phyloP scores from a whole-genome alignment of 1,284 basidiomycete genomes.

The Ceratobasidium theobromae region DNA sequence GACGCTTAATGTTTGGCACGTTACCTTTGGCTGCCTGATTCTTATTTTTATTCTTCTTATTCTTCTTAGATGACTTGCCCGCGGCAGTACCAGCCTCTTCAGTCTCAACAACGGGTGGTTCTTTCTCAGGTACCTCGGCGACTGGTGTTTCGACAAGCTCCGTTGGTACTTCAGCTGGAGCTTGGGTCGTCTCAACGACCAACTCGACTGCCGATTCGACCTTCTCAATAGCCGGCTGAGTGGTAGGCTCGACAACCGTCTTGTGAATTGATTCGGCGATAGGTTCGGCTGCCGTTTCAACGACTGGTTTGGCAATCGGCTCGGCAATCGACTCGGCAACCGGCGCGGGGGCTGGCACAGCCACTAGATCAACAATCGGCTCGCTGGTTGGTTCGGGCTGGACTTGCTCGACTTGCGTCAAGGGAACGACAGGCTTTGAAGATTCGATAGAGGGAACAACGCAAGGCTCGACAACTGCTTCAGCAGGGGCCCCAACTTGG shows the following conservation, averaged over 20 bases:
- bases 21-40: neutral
- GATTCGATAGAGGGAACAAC: neutral
- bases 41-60: neutral
- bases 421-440: neutral
- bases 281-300: neutral
- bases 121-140: neutral
- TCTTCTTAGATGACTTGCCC: neutral
- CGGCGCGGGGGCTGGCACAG: neutral
- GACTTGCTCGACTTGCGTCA: too few relatives aligned
- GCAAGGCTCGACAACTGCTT: neutral
- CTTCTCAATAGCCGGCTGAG: neutral
- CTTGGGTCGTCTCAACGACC: neutral
- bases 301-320: neutral
- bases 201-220: constrained; percentile 4
- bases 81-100: neutral
- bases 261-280: neutral
- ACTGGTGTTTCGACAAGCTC: neutral
- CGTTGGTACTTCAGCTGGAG: neutral
- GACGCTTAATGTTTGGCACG: neutral
- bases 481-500: neutral
- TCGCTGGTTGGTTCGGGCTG: neutral
- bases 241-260: neutral
- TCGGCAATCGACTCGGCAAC: neutral
- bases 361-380: neutral
- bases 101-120: neutral